phyloP scores from a whole-genome alignment of 257 asterid genomes.

The Nicotiana obtusifolia region DNA sequence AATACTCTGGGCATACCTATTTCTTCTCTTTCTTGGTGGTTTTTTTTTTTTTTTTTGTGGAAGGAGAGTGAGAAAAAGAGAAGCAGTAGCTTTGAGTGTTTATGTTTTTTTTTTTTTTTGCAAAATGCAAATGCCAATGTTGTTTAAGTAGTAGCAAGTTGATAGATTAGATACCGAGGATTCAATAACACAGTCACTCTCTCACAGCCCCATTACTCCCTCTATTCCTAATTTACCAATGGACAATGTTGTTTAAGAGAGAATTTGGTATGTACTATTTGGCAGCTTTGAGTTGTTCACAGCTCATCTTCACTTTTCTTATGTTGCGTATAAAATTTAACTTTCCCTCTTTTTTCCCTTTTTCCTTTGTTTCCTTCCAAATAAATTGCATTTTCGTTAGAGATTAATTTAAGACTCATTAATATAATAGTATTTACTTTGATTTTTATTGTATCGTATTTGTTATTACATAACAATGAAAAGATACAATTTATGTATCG shows the following conservation, averaged over 20 bases:
- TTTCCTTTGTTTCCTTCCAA: background rate
- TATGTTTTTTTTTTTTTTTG: background rate
- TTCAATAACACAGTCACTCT: constrained; percentile 17
- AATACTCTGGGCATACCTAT: background rate
- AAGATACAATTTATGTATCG: too few species aligned
- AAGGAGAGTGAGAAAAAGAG: background rate
- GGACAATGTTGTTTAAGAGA: background rate
- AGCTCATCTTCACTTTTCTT: constrained; percentile 35
- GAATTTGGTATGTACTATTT: background rate
- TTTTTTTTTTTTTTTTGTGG: background rate
- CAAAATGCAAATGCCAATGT: background rate
- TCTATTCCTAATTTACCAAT: background rate
- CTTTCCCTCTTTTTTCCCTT: background rate
- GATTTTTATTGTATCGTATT: too few species aligned
- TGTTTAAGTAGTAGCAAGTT: background rate
- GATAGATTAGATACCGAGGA: constrained; percentile 15
- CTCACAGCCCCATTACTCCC: background rate
- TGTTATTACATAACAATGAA: too few species aligned
- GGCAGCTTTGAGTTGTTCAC: constrained; percentile 37
- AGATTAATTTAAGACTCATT: too few species aligned
- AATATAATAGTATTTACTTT: too few species aligned
- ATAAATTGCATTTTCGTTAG: too few species aligned
- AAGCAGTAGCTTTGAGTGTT: background rate
- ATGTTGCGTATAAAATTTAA: constrained; percentile 15
- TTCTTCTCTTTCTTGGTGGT: background rate